phyloP scores from a whole-genome alignment of 129 eudicot species.

The carrot (Daucus carota) region DH1_v3.0 NC_030383.2:44951001-44951500 shows the following conservation, averaged over 20 bases:
- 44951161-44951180: neutral
- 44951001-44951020: neutral
- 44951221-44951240: neutral
- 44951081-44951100: neutral
- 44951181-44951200: neutral
- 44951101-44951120: neutral
- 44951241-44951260: conserved; percentile 62
- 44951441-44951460: neutral
- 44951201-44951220: neutral
- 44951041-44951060: too few species aligned
- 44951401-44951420: conserved; percentile 40
- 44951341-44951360: conserved; percentile 64
- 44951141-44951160: neutral
- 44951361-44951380: conserved; percentile 58
- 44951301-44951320: conserved; percentile 95
- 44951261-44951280: conserved; percentile 82
- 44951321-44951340: conserved; percentile 86
- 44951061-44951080: neutral
- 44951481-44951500: neutral
- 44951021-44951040: neutral
- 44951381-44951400: conserved; percentile 71
- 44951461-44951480: neutral
- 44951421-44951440: neutral
- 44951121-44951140: neutral
- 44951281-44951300: conserved; percentile 94